These are phyloP conservation scores for Flaveria floridana DNA, from an alignment of 140 eudicot species.

Conservation along the genomic window DNA sequence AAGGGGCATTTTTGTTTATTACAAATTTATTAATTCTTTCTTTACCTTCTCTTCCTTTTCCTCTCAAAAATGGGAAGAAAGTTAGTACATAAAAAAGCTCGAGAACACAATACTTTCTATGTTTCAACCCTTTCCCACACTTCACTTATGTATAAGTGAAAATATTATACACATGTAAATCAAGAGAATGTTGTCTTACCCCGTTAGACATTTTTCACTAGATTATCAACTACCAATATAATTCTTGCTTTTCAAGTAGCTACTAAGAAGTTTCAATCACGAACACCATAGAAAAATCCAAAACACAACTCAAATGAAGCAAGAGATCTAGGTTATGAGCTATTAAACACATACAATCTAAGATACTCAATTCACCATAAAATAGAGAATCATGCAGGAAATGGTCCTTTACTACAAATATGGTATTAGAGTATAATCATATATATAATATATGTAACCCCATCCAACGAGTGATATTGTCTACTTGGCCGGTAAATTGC, in stretches of 20 bases:
- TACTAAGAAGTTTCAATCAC: too few species aligned
- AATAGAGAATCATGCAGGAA: too few species aligned
- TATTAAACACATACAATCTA: too few species aligned
- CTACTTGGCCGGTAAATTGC: too few species aligned
- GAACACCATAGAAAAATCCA: too few species aligned
- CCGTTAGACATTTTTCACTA: neutral
- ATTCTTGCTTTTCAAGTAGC: neutral
- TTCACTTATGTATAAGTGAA: neutral
- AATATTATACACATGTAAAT: neutral
- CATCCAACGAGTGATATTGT: too few species aligned
- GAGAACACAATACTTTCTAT: neutral
- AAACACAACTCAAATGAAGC: too few species aligned
- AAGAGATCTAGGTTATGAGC: too few species aligned
- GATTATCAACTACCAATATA: neutral
- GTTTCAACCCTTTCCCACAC: neutral
- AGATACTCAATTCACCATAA: too few species aligned
- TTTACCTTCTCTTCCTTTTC: neutral
- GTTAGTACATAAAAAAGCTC: neutral
- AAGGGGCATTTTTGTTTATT: neutral
- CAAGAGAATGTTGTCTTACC: neutral
- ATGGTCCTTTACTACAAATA: too few species aligned
- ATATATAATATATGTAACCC: too few species aligned
- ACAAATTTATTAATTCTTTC: neutral
- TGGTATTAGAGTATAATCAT: too few species aligned
- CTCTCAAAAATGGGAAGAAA: neutral